Conservation (phyloP, 1,284 basidiomycete genomes). For the Boletus smithii region DNA sequence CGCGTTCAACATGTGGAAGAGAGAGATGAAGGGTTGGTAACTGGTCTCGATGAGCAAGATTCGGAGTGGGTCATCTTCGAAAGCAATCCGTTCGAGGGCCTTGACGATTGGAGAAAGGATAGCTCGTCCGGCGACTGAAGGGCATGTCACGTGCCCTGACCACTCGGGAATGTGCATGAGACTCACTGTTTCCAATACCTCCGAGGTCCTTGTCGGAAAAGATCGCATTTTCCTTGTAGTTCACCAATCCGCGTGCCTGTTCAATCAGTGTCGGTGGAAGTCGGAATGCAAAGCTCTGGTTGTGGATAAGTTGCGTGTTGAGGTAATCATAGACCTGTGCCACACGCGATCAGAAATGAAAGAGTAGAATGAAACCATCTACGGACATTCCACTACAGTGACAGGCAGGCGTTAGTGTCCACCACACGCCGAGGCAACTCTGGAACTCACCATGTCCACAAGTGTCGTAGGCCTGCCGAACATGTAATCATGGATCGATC, state of each 20-base stretch:
- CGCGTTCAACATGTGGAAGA: constrained; percentile 73
- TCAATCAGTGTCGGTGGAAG: constrained; percentile 66
- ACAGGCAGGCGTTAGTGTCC: constrained; percentile 3
- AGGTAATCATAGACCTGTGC: constrained; percentile 71
- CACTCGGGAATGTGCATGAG: neutral
- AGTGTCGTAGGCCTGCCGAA: constrained; percentile 64
- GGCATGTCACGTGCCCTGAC: neutral
- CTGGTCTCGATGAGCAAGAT: constrained; percentile 71
- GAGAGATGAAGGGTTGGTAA: constrained; percentile 85
- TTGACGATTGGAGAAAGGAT: constrained; percentile 67
- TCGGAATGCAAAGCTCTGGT: constrained; percentile 70
- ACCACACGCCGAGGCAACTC: neutral
- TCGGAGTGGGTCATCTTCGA: constrained; percentile 73
- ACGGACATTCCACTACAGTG: constrained; percentile 60
- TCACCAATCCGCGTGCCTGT: constrained; percentile 64
- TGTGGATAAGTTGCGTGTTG: constrained; percentile 72
- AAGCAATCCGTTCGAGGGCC: constrained; percentile 71
- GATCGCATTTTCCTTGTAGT: constrained; percentile 74
- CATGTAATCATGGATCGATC: constrained; percentile 58
- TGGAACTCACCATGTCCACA: constrained; percentile 58
- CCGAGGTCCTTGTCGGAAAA: constrained; percentile 62
- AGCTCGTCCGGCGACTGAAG: constrained; percentile 72
- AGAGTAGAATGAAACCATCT: neutral
- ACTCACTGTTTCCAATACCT: constrained; percentile 74
- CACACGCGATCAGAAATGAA: constrained; percentile 16